Conservation (phyloP, 2,329 filamentous ascomycete genomes). For the Neonectria magnoliae region DNA sequence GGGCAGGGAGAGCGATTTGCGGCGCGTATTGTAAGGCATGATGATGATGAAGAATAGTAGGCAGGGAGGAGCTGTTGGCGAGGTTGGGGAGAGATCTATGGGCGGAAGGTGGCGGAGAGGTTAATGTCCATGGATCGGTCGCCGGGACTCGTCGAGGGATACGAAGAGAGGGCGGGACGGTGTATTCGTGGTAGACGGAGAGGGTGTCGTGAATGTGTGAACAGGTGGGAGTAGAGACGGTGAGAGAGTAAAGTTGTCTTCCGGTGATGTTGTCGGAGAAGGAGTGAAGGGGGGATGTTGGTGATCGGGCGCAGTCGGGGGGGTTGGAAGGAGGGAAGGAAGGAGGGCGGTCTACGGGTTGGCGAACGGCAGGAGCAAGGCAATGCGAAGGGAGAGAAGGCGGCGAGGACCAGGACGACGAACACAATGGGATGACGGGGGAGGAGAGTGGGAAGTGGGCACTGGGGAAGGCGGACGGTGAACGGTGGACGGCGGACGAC, state of each 20-base stretch:
- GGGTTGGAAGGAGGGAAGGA: constrained; percentile 32
- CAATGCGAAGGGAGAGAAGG: constrained; percentile 25
- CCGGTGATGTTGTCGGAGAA: constrained; percentile 23
- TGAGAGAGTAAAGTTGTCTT: constrained; percentile 25
- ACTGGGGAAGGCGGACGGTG: constrained; percentile 28
- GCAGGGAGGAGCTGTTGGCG: constrained; percentile 1
- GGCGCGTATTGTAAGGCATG: constrained; percentile 97
- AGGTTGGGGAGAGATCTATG: constrained; percentile 25
- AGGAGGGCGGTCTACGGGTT: constrained; percentile 41
- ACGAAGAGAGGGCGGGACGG: constrained; percentile 3
- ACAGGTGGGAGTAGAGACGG: constrained; percentile 17
- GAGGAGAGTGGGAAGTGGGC: constrained; percentile 36
- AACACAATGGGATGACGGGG: constrained; percentile 22
- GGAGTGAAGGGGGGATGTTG: constrained; percentile 36
- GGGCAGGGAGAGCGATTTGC: constrained; percentile 92
- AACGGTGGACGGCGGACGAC: constrained; percentile 15
- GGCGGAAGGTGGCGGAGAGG: constrained; percentile 21
- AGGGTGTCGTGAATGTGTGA: constrained; percentile 23
- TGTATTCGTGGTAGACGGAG: constrained; percentile 28
- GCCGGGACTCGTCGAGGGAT: constrained; percentile 30
- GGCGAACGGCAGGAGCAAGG: constrained; percentile 38
- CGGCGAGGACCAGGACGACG: constrained; percentile 25
- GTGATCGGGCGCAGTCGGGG: constrained; percentile 36
- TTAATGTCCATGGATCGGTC: constrained; percentile 32
- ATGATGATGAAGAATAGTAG: constrained; percentile 22